Evolutionary conservation across 495 filamentous ascomycete species (phyloP).

Genomic region (Tuber calosporum): DNA sequence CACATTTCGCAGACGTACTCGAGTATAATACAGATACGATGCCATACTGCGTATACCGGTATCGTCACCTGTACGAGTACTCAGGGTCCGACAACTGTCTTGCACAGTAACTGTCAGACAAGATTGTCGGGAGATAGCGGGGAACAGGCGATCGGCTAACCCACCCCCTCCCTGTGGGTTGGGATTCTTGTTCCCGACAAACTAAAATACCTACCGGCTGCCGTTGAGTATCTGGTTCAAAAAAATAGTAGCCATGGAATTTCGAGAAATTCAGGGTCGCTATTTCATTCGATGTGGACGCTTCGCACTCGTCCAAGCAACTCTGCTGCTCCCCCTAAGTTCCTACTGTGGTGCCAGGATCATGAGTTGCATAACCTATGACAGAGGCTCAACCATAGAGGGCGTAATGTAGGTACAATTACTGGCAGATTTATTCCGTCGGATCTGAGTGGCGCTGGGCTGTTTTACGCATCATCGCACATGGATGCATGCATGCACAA

Average conservation of each 20-base stretch:
- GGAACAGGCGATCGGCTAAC: too few species aligned
- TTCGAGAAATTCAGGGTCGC: background rate
- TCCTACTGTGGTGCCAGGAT: background rate
- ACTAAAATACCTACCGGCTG: background rate
- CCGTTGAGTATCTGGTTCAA: background rate
- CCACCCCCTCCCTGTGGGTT: background rate
- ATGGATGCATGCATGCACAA: background rate
- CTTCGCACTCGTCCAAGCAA: background rate
- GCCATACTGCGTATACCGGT: too few species aligned
- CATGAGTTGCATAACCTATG: background rate
- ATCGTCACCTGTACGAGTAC: too few species aligned
- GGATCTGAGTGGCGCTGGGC: background rate
- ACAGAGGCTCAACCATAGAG: background rate
- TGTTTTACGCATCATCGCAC: background rate
- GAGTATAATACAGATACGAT: background rate
- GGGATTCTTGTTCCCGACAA: background rate
- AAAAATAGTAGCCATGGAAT: background rate
- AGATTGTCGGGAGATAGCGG: too few species aligned
- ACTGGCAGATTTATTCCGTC: background rate
- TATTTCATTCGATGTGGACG: background rate
- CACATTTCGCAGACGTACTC: background rate
- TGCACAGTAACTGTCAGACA: too few species aligned
- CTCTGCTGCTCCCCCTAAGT: background rate
- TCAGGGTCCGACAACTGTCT: too few species aligned
- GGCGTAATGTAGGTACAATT: constrained; percentile 1